Conservation (phyloP, 2,329 filamentous ascomycete genomes). For the Tolypocladium capitatum region DNA sequence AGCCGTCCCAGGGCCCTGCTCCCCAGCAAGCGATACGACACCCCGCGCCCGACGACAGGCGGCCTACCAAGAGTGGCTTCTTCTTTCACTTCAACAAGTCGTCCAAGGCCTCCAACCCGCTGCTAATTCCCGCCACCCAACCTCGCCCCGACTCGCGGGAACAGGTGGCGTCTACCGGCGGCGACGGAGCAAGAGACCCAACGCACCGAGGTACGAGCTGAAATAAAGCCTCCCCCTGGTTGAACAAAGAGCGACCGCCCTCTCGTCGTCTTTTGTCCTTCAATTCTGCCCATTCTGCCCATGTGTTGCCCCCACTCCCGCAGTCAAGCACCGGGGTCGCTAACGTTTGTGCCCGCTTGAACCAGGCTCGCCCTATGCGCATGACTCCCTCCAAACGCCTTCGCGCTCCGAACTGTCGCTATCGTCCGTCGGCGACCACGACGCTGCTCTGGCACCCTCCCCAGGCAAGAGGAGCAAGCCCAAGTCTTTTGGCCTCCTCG, state of each 20-base stretch:
- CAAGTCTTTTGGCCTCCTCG: conserved; percentile 40
- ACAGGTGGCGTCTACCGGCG: conserved; percentile 24
- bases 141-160: conserved; percentile 23
- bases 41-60: conserved; percentile 23
- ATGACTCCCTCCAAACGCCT: conserved; percentile 24
- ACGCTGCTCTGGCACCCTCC: conserved; percentile 20
- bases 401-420: conserved; percentile 38
- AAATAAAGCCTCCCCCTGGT: neutral
- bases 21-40: conserved; percentile 11
- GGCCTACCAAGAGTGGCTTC: conserved; percentile 34
- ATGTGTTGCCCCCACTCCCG: neutral
- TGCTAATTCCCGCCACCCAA: conserved; percentile 11
- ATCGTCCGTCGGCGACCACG: conserved; percentile 34
- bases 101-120: conserved; percentile 26
- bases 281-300: neutral
- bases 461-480: conserved; percentile 35
- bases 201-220: conserved; percentile 19
- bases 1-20: conserved; percentile 8
- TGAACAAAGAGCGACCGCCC: conserved; percentile 1
- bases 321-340: neutral
- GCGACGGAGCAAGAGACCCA: conserved; percentile 16
- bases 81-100: conserved; percentile 39
- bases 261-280: neutral
- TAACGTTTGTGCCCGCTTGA: conserved; percentile 9
- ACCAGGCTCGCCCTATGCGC: conserved; percentile 14